A percentile compares a stretch with the other conserved stretches of the same genome.
Conservation (phyloP, 192 early-diverging fungal genomes). For the Coemansia sp. region DNA sequence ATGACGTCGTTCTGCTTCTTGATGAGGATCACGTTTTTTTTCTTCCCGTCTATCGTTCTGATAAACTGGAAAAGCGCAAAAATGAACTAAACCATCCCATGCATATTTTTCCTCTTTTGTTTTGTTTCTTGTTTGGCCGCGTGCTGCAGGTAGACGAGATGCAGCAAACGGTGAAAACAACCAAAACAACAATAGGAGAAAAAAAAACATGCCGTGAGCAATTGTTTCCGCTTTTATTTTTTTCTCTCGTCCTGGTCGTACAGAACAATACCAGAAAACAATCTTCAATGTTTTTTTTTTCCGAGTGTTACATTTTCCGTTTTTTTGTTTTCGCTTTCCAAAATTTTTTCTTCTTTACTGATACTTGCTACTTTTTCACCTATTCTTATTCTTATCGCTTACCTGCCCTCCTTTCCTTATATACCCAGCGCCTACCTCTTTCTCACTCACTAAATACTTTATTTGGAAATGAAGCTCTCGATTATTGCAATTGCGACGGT, state of each 20-base stretch:
- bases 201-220: background rate
- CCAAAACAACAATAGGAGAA: background rate
- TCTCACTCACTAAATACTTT: background rate
- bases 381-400: background rate
- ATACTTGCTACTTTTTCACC: background rate
- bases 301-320: too few species aligned
- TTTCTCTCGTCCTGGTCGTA: background rate
- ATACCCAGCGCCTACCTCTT: background rate
- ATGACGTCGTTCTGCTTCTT: background rate
- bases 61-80: background rate
- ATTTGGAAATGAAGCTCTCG: conserved; percentile 30
- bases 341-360: too few species aligned
- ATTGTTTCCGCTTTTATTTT: background rate
- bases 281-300: too few species aligned
- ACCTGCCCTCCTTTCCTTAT: background rate
- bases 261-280: background rate
- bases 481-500: conserved; percentile 27
- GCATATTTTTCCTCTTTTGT: background rate
- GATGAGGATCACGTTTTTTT: background rate
- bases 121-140: background rate
- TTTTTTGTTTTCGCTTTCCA: too few species aligned
- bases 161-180: background rate
- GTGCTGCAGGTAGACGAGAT: background rate
- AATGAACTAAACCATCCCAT: background rate
- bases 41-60: background rate